A percentile compares a stretch with the other conserved stretches of the same genome.
phyloP scores from a whole-genome alignment of 179 eudicot genomes.

The Patellifolia procumbens region DNA sequence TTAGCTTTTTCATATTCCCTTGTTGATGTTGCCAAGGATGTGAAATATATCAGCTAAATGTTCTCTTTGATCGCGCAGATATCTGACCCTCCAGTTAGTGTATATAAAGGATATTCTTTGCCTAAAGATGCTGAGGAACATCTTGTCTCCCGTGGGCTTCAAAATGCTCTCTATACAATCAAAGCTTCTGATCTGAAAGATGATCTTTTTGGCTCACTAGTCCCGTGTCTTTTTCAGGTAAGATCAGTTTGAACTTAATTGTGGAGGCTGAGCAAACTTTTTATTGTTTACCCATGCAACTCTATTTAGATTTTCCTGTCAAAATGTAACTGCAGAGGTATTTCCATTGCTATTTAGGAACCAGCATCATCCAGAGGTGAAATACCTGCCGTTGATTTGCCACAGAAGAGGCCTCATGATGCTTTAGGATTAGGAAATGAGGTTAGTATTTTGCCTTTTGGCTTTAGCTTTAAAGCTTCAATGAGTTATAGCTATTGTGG shows the following conservation, averaged over 20 bases:
- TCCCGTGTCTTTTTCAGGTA: constrained; percentile 74
- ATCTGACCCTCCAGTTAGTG: constrained; percentile 89
- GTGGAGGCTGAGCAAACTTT: not conserved
- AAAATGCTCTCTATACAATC: constrained; percentile 82
- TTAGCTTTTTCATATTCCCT: not conserved
- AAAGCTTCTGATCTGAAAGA: constrained; percentile 73
- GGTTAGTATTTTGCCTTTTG: constrained; percentile 39
- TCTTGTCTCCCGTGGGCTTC: constrained; percentile 71
- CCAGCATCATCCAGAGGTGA: constrained; percentile 51
- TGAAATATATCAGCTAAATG: not conserved
- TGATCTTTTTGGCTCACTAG: constrained; percentile 75
- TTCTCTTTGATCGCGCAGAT: constrained; percentile 40
- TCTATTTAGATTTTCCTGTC: not conserved
- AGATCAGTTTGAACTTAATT: constrained; percentile 1
- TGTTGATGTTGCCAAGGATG: not conserved
- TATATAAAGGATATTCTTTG: constrained; percentile 73
- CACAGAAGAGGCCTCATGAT: constrained; percentile 61
- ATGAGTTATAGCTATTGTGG: not conserved
- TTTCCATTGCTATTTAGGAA: constrained; percentile 42
- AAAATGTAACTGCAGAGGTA: constrained; percentile 15
- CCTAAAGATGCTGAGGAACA: constrained; percentile 71
- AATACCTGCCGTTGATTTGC: constrained; percentile 36
- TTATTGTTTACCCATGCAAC: not conserved
- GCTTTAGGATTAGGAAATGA: constrained; percentile 43
- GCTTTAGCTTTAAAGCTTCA: constrained; percentile 5